Conservation (phyloP, 148 eudicot species). For the Camellia lanceoleosa region DNA sequence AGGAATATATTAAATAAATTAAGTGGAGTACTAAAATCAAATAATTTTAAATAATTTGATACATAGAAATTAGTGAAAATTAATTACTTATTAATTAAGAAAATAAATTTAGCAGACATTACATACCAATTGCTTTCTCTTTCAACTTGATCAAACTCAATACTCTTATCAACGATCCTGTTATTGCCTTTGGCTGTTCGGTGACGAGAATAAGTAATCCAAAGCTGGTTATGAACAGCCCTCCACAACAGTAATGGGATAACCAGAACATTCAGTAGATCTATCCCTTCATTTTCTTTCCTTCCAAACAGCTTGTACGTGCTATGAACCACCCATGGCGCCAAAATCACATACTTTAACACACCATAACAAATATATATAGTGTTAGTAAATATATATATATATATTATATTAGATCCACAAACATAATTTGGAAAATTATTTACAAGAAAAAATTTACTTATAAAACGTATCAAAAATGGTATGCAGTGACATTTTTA, state of each 20-base stretch:
- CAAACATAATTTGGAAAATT: too few species aligned
- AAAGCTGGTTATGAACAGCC: slow-evolving; percentile 57
- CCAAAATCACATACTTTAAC: slow-evolving; percentile 48
- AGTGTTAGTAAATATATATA: background rate
- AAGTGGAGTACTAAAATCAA: too few species aligned
- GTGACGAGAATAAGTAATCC: slow-evolving; percentile 65
- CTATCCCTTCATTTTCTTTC: slow-evolving; percentile 23
- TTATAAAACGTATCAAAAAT: too few species aligned
- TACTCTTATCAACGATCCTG: slow-evolving; percentile 55
- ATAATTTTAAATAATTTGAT: too few species aligned
- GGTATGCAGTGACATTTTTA: too few species aligned
- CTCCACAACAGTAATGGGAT: slow-evolving; percentile 45
- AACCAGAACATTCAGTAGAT: slow-evolving; percentile 18
- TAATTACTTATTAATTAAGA: too few species aligned
- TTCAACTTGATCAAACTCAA: slow-evolving; percentile 78
- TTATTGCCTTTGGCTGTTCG: slow-evolving; percentile 62
- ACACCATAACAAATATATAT: background rate
- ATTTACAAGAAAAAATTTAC: too few species aligned
- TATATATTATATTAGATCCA: background rate
- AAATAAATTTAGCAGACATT: background rate
- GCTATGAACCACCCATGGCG: slow-evolving; percentile 47
- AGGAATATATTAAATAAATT: too few species aligned
- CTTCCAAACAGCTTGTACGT: slow-evolving; percentile 24
- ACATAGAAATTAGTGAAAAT: too few species aligned
- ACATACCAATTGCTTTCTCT: slow-evolving; percentile 60